phyloP scores from a whole-genome alignment of 768 basidiomycete species.

The Tylopilus felleus region DNA sequence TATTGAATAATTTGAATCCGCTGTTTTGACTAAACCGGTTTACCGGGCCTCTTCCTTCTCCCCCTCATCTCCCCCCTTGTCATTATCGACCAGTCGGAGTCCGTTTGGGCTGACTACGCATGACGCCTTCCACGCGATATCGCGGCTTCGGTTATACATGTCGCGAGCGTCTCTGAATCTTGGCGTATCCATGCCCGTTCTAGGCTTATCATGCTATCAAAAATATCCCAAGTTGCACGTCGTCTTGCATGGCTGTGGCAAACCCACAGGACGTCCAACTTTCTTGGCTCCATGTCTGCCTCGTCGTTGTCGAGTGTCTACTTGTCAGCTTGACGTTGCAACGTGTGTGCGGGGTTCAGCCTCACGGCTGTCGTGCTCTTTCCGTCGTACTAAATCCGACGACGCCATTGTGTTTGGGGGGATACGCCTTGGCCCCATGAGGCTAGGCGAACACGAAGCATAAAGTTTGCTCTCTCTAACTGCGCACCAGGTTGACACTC shows the following conservation, averaged over 20 bases:
- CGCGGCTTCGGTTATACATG: conserved; percentile 1
- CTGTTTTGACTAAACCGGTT: too few species aligned
- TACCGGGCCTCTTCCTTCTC: conserved; percentile 8
- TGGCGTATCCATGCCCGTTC: conserved; percentile 7
- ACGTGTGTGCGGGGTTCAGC: neutral
- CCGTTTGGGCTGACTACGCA: neutral
- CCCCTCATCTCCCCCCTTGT: neutral
- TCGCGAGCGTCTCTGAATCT: conserved; percentile 6
- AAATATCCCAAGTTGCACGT: neutral
- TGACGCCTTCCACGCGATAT: neutral
- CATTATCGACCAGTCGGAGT: neutral
- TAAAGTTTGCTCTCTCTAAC: conserved; percentile 13
- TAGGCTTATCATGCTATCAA: conserved; percentile 3
- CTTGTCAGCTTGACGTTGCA: neutral
- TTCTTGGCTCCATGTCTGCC: neutral
- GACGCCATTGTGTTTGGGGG: neutral
- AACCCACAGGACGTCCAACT: neutral
- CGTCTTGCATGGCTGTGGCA: neutral
- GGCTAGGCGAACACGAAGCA: conserved; percentile 6
- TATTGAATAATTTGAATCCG: too few species aligned
- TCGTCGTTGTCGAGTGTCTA: neutral
- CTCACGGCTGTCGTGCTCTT: neutral
- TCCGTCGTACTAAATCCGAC: conserved; percentile 3
- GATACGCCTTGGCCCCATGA: neutral
- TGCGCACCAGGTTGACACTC: conserved; percentile 1